phyloP scores from a whole-genome alignment of 192 early-diverging fungal genomes.

The Rhizophlyctis rosea region DNA sequence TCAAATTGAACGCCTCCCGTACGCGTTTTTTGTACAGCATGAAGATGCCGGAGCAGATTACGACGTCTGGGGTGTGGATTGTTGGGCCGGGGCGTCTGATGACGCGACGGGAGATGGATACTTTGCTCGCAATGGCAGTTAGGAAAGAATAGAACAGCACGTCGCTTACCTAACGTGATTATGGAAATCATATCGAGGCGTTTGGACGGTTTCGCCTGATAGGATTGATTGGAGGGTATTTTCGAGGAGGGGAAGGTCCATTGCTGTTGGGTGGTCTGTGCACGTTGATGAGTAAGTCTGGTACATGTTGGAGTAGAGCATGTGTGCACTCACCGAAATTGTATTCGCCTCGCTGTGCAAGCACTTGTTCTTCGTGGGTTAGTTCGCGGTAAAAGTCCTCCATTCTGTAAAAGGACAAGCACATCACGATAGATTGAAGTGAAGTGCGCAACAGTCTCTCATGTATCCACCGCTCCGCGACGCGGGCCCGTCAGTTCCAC shows the following conservation, averaged over 20 bases:
- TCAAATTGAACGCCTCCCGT: constrained; percentile 69
- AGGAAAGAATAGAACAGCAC: not conserved
- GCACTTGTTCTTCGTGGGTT: constrained; percentile 10
- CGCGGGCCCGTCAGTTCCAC: no score
- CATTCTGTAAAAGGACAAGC: constrained; percentile 11
- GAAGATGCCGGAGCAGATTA: constrained; percentile 77
- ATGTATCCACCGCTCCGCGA: not conserved
- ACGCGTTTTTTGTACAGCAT: constrained; percentile 69
- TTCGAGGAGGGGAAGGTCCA: constrained; percentile 72
- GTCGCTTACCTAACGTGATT: constrained; percentile 37
- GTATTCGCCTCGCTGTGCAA: constrained; percentile 26
- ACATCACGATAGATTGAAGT: not conserved
- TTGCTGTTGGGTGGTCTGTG: constrained; percentile 57
- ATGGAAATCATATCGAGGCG: constrained; percentile 67
- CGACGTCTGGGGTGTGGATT: constrained; percentile 57
- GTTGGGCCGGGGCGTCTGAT: no score
- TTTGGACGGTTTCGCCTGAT: constrained; percentile 41
- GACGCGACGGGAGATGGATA: constrained; percentile 1
- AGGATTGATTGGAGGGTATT: constrained; percentile 49
- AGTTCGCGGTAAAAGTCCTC: constrained; percentile 42
- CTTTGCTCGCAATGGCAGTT: constrained; percentile 20
- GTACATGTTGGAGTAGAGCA: constrained; percentile 5
- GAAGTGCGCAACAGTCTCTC: no score
- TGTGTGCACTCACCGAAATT: constrained; percentile 37
- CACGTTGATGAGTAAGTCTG: no score